These are phyloP conservation scores for Boletus pseudopeckii DNA, from an alignment of 768 basidiomycete species.

Conservation along the genomic window DNA sequence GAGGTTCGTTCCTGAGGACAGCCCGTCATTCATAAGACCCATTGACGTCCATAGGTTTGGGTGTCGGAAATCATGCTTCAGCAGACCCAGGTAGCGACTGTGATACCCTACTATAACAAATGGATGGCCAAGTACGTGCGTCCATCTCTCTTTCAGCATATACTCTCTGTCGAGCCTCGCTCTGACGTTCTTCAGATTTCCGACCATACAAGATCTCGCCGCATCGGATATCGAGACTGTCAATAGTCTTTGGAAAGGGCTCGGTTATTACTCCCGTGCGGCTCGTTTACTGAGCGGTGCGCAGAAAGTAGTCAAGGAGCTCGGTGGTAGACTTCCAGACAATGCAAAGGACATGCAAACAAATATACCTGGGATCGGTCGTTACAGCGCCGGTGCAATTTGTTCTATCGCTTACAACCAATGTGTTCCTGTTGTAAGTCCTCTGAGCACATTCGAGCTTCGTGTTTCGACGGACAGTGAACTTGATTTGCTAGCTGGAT, in stretches of 20 bases:
- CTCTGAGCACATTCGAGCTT: neutral
- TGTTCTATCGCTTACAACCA: constrained; percentile 87
- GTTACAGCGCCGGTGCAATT: constrained; percentile 84
- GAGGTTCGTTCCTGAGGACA: constrained; percentile 52
- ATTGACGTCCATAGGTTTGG: constrained; percentile 57
- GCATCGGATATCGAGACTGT: constrained; percentile 76
- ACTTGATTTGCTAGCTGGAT: constrained; percentile 56
- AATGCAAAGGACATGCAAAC: constrained; percentile 80
- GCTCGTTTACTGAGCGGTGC: constrained; percentile 81
- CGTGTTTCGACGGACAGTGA: neutral
- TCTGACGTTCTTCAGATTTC: constrained; percentile 52
- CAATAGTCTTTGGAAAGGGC: constrained; percentile 86
- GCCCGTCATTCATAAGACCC: neutral
- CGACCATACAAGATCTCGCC: constrained; percentile 74
- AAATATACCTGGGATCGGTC: constrained; percentile 81
- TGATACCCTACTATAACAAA: constrained; percentile 88
- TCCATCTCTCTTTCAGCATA: neutral
- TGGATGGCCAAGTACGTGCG: constrained; percentile 76
- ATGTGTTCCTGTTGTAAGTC: constrained; percentile 75
- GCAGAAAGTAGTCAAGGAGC: constrained; percentile 66
- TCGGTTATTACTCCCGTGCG: constrained; percentile 88
- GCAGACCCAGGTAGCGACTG: constrained; percentile 90
- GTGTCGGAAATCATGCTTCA: constrained; percentile 94
- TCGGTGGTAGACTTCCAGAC: constrained; percentile 68
- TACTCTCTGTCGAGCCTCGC: neutral